Evolutionary conservation across 805 yeast genomes (phyloP).

Genomic region (Ogataea methylovora): DNA sequence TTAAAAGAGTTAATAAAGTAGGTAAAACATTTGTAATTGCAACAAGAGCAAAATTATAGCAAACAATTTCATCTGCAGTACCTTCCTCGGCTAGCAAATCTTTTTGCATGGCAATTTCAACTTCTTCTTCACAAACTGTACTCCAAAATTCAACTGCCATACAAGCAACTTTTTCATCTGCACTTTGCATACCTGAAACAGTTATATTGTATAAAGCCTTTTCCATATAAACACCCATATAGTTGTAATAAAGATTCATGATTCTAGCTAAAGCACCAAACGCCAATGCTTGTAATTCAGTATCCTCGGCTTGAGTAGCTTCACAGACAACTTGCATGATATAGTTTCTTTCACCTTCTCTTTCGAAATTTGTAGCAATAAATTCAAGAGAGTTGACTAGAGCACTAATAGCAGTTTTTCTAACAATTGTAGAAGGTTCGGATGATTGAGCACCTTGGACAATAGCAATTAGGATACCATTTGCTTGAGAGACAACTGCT

Average conservation of each 20-base stretch:
- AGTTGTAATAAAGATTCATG: constrained; percentile 80
- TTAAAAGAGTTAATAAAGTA: constrained; percentile 68
- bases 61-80: constrained; percentile 32
- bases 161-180: constrained; percentile 81
- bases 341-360: constrained; percentile 92
- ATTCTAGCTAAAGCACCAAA: constrained; percentile 92
- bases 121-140: constrained; percentile 98
- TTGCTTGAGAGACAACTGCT: constrained; percentile 74
- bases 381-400: constrained; percentile 86
- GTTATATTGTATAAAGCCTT: constrained; percentile 89
- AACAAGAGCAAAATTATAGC: constrained; percentile 76
- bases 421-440: constrained; percentile 68
- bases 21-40: constrained; percentile 87
- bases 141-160: constrained; percentile 99
- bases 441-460: constrained; percentile 90
- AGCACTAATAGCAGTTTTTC: constrained; percentile 88
- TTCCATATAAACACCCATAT: constrained; percentile 95
- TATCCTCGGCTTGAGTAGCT: constrained; percentile 86
- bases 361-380: constrained; percentile 79
- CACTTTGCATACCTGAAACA: constrained; percentile 82
- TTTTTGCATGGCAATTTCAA: constrained; percentile 65
- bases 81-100: constrained; percentile 51
- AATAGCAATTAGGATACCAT: constrained; percentile 89
- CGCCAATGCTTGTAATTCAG: constrained; percentile 85
- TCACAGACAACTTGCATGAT: constrained; percentile 99